Percentiles rank a stretch among this genome's conserved stretches.
phyloP scores from a whole-genome alignment of 2,329 filamentous ascomycete genomes.

The Juglanconis juglandina region DNA sequence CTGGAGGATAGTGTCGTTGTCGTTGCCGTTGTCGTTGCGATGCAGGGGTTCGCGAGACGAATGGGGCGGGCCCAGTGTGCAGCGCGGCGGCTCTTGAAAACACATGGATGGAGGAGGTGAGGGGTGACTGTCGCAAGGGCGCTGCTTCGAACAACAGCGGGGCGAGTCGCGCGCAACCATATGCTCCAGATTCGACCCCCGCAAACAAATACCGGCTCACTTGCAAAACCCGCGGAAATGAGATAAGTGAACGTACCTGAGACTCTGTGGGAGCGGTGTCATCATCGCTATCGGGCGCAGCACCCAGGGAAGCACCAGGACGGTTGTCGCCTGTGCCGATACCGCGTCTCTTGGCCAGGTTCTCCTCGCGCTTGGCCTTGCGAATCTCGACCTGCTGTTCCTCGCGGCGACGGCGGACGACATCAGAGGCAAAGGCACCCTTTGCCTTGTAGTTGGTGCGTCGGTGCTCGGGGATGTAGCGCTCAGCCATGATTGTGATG shows the following conservation, averaged over 20 bases:
- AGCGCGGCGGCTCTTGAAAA: not conserved
- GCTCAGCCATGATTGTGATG: conserved; percentile 78
- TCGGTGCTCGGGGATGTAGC: conserved; percentile 98
- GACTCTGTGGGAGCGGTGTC: conserved; percentile 91
- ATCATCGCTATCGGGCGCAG: conserved; percentile 95
- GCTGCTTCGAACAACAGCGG: not conserved
- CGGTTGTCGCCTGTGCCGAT: conserved; percentile 79
- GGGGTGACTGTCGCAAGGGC: conserved; percentile 12
- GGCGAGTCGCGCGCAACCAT: not conserved
- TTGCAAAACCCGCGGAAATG: conserved; percentile 4
- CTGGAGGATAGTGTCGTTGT: not conserved
- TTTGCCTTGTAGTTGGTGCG: conserved; percentile 99
- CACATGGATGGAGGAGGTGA: conserved; percentile 13
- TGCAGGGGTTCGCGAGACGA: not conserved
- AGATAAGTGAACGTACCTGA: conserved; percentile 63
- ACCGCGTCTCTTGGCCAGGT: conserved; percentile 95
- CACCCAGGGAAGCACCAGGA: conserved; percentile 77
- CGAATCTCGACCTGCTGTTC: conserved; percentile 99
- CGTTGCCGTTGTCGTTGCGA: not conserved
- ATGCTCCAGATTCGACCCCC: not conserved
- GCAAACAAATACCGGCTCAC: conserved; percentile 12
- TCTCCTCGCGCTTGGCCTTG: conserved; percentile 98
- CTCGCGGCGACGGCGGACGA: conserved; percentile 95
- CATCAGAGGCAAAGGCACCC: conserved; percentile 98
- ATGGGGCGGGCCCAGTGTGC: conserved; percentile 8